These are phyloP conservation scores for Podila epicladia DNA, from an alignment of 192 early-diverging fungal species.

Conservation along the genomic window DNA sequence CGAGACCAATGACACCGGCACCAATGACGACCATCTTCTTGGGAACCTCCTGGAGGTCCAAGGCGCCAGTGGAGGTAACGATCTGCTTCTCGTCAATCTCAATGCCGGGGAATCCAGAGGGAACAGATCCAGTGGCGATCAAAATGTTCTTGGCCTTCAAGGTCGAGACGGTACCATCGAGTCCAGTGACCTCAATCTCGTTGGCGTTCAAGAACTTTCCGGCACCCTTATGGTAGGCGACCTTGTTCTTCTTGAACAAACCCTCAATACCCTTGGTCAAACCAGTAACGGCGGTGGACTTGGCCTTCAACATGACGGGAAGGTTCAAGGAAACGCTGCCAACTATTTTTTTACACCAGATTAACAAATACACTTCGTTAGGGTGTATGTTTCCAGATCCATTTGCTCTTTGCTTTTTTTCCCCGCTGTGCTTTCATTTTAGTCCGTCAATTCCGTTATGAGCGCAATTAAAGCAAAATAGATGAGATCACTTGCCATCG, in stretches of 20 bases:
- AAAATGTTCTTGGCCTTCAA: conserved; percentile 96
- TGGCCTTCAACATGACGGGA: conserved; percentile 87
- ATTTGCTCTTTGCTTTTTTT: background rate
- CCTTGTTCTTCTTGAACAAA: conserved; percentile 98
- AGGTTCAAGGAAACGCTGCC: conserved; percentile 88
- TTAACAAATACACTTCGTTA: too few species aligned
- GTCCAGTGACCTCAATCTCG: conserved; percentile 83
- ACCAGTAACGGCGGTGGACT: conserved; percentile 86
- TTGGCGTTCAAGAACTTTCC: conserved; percentile 83
- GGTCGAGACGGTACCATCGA: conserved; percentile 76
- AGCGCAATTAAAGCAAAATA: background rate
- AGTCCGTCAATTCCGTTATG: background rate
- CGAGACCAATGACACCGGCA: conserved; percentile 98
- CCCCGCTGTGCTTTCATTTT: background rate
- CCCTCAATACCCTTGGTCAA: conserved; percentile 94
- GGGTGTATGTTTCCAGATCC: too few species aligned
- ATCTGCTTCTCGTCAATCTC: conserved; percentile 96
- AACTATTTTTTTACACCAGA: conserved; percentile 56
- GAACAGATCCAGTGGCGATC: conserved; percentile 98
- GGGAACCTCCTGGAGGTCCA: conserved; percentile 92
- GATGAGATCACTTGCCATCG: conserved; percentile 63
- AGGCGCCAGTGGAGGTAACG: conserved; percentile 97
- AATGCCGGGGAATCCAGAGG: conserved; percentile 92
- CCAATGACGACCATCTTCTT: conserved; percentile 99
- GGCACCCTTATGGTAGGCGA: conserved; percentile 94